A percentile compares a stretch with the other conserved stretches of the same genome.
These are phyloP conservation scores for Thalassiosira allenii DNA, from an alignment of 352 stramenopile species.

Conservation along the genomic window DNA sequence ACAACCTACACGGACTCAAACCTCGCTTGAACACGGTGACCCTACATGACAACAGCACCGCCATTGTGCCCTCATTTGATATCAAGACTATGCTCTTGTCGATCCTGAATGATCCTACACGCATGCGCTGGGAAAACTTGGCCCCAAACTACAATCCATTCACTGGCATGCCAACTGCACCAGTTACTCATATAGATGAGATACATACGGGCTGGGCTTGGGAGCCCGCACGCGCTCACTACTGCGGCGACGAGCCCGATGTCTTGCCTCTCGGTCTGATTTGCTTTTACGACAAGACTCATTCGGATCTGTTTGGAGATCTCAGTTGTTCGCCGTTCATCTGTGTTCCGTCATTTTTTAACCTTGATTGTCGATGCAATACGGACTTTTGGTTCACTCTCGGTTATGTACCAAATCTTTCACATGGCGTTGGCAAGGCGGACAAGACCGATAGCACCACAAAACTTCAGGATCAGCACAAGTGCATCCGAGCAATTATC, in stretches of 20 bases:
- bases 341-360: neutral
- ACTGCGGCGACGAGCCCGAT: neutral
- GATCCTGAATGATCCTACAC: too few species aligned
- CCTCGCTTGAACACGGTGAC: too few species aligned
- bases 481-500: neutral
- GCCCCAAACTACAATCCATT: neutral
- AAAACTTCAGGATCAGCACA: neutral
- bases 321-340: neutral
- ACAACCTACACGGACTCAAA: too few species aligned
- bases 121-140: too few species aligned
- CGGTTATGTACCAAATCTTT: neutral
- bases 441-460: neutral
- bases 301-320: neutral
- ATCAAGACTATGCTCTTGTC: too few species aligned
- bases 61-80: too few species aligned
- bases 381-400: neutral
- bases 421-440: neutral
- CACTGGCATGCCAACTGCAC: neutral
- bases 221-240: neutral
- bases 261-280: neutral
- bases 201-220: neutral
- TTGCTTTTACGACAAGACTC: neutral
- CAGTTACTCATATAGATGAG: neutral
- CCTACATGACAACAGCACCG: too few species aligned
- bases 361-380: neutral